Evolutionary conservation across 2,329 filamentous ascomycete genomes (phyloP).

Genomic region (Fusarium newnesense): DNA sequence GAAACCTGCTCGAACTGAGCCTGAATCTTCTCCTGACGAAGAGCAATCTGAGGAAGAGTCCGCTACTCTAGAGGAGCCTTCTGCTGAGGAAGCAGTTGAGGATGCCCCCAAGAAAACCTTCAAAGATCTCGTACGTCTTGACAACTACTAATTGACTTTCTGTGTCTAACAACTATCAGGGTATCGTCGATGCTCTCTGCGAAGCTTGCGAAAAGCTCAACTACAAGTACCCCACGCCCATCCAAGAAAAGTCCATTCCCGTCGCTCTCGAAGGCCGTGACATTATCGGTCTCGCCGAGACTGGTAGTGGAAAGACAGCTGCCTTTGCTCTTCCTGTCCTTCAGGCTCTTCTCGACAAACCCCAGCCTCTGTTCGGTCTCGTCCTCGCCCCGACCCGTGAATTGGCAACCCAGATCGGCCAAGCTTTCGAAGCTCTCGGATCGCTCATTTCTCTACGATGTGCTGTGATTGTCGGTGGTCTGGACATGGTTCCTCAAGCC

Average conservation of each 20-base stretch:
- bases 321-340: conserved; percentile 94
- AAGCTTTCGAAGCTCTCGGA: conserved; percentile 88
- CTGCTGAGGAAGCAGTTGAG: conserved; percentile 45
- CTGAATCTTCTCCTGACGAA: conserved; percentile 34
- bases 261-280: conserved; percentile 82
- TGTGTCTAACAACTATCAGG: conserved; percentile 57
- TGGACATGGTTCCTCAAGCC: conserved; percentile 93
- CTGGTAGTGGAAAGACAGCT: conserved; percentile 94
- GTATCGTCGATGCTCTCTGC: conserved; percentile 86
- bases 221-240: conserved; percentile 88
- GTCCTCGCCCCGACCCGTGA: conserved; percentile 94
- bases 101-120: conserved; percentile 71
- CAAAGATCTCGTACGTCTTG: conserved; percentile 65
- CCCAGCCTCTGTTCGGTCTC: conserved; percentile 86
- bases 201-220: conserved; percentile 86
- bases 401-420: conserved; percentile 88
- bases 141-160: not conserved
- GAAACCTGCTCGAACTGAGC: conserved; percentile 19
- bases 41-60: conserved; percentile 48
- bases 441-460: conserved; percentile 88
- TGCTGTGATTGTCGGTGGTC: conserved; percentile 87
- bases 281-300: conserved; percentile 93
- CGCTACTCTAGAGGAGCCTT: conserved; percentile 48
- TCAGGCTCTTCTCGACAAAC: conserved; percentile 88
- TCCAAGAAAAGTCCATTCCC: conserved; percentile 88